Evolutionary conservation across 176 grass and related monocot genomes (phyloP).

Genomic region (Aegilops tauschii): DNA sequence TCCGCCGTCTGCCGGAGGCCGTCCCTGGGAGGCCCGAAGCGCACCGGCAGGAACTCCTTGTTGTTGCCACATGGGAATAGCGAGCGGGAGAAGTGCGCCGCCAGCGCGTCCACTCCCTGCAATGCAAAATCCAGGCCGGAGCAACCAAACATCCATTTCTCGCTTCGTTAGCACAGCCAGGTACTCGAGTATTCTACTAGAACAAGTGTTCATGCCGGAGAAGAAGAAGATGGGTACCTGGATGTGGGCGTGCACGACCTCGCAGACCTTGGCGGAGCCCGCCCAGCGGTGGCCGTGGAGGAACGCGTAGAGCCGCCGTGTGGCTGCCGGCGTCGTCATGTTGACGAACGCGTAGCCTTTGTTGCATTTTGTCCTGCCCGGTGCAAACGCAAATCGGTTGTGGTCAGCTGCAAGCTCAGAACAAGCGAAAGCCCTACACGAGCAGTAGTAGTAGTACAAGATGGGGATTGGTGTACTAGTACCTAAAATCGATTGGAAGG

Average conservation of each 20-base stretch:
- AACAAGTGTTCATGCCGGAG: neutral
- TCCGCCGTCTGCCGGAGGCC: neutral
- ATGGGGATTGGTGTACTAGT: neutral
- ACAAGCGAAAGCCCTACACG: too few species aligned
- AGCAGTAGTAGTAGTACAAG: too few species aligned
- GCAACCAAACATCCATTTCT: too few species aligned
- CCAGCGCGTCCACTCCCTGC: constrained; percentile 18
- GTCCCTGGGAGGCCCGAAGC: constrained; percentile 43
- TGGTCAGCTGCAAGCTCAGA: too few species aligned
- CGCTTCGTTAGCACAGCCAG: too few species aligned
- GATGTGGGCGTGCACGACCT: constrained; percentile 31
- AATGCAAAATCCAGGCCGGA: too few species aligned
- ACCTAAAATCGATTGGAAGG: constrained; percentile 41
- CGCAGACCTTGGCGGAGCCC: constrained; percentile 39
- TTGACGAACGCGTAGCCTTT: constrained; percentile 68
- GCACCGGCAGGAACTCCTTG: constrained; percentile 40
- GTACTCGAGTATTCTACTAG: too few species aligned
- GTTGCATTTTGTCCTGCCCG: constrained; percentile 37
- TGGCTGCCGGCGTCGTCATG: constrained; percentile 42
- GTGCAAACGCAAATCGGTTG: too few species aligned
- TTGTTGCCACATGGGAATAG: neutral
- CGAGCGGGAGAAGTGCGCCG: constrained; percentile 28
- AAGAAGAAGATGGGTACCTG: constrained; percentile 33
- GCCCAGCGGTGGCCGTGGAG: constrained; percentile 37
- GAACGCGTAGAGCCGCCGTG: constrained; percentile 18